A percentile compares a stretch with the other conserved stretches of the same genome.
phyloP scores from a whole-genome alignment of 2,329 filamentous ascomycete genomes.

The Pseudogymnoascus sp. region DNA sequence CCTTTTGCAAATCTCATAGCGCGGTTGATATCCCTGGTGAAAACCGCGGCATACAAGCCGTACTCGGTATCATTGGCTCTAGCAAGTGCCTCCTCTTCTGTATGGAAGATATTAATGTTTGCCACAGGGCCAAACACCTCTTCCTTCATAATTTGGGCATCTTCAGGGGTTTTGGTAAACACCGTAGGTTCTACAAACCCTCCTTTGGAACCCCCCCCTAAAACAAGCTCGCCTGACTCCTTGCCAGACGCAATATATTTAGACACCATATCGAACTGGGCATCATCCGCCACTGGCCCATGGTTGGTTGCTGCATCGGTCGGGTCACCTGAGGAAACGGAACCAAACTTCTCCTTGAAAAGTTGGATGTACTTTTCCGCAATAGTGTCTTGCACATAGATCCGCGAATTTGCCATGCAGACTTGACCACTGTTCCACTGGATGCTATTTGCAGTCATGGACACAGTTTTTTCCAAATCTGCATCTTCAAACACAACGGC shows the following conservation, averaged over 20 bases:
- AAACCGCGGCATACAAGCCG: conserved; percentile 50
- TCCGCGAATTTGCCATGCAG: conserved; percentile 80
- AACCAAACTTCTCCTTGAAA: too few relatives aligned
- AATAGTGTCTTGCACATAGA: conserved; percentile 47
- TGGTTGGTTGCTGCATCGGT: conserved; percentile 9
- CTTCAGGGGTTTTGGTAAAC: conserved; percentile 17
- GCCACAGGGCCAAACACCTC: conserved; percentile 57
- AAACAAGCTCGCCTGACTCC: conserved; percentile 12
- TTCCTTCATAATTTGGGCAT: conserved; percentile 29
- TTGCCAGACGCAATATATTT: conserved; percentile 20
- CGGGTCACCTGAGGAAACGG: too few relatives aligned
- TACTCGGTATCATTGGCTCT: conserved; percentile 58
- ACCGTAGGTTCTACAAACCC: conserved; percentile 17
- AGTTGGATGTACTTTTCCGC: conserved; percentile 27
- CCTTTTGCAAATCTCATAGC: conserved; percentile 38
- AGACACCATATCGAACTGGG: conserved; percentile 17
- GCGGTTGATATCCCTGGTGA: conserved; percentile 46
- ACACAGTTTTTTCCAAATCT: conserved; percentile 61
- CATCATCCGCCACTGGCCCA: conserved; percentile 19
- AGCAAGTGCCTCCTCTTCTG: conserved; percentile 47
- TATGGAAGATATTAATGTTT: conserved; percentile 44
- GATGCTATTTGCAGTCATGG: conserved; percentile 58
- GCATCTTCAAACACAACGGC: conserved; percentile 76
- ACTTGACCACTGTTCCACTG: conserved; percentile 72
- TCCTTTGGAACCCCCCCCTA: conserved; percentile 13